Conservation (phyloP, 441 rosid genomes). For the Jatropha multifida region DNA sequence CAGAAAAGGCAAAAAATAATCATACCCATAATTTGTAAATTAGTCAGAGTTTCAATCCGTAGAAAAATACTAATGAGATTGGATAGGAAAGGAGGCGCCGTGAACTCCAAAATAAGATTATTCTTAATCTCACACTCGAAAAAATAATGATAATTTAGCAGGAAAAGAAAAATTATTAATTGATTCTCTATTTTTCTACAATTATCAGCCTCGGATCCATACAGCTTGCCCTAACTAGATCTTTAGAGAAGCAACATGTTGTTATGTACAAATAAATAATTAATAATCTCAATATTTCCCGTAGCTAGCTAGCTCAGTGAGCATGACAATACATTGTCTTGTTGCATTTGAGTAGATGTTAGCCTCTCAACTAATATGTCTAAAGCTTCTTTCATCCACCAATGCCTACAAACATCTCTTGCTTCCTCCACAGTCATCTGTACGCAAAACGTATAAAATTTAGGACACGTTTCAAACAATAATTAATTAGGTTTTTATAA, state of each 20-base stretch:
- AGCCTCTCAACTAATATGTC: conserved; percentile 58
- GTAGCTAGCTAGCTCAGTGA: background rate
- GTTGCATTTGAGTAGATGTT: conserved; percentile 13
- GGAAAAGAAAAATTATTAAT: background rate
- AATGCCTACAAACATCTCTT: conserved; percentile 75
- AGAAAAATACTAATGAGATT: too few relatives aligned
- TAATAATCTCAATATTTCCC: background rate
- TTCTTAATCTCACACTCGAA: too few relatives aligned
- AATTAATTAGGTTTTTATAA: too few relatives aligned
- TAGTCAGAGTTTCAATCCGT: too few relatives aligned
- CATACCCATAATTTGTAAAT: too few relatives aligned
- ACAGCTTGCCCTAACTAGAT: background rate
- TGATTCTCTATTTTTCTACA: background rate
- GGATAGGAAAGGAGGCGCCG: too few relatives aligned
- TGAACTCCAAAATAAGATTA: too few relatives aligned
- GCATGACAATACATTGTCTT: conserved; percentile 14
- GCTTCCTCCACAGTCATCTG: conserved; percentile 73
- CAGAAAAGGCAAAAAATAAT: too few relatives aligned
- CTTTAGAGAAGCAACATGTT: background rate
- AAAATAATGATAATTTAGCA: background rate
- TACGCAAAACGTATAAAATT: background rate
- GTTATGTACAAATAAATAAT: conserved; percentile 7
- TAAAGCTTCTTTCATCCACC: conserved; percentile 98
- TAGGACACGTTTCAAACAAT: background rate
- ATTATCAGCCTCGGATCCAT: background rate